These are phyloP conservation scores for Parastagonospora nodorum DNA, from an alignment of 2,329 filamentous ascomycete genomes.

Conservation along the genomic window DNA sequence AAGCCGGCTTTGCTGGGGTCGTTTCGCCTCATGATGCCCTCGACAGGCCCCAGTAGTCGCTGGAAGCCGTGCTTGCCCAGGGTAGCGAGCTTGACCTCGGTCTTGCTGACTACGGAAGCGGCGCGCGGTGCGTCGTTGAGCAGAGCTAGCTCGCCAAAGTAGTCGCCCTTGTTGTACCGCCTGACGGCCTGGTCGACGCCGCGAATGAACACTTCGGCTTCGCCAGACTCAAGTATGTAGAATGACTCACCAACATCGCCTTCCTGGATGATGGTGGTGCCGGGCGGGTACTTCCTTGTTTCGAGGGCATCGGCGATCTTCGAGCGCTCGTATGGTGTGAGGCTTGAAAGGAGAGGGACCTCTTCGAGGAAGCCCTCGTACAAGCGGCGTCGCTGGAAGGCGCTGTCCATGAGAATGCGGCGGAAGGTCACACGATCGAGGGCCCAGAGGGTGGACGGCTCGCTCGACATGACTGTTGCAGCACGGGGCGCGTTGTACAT, in stretches of 20 bases:
- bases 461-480: constrained; percentile 86
- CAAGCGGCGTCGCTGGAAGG: constrained; percentile 93
- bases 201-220: constrained; percentile 85
- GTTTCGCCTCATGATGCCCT: constrained; percentile 89
- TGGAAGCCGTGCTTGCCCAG: constrained; percentile 95
- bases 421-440: constrained; percentile 96
- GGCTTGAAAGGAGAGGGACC: constrained; percentile 79
- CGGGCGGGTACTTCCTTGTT: constrained; percentile 80
- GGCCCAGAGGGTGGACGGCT: constrained; percentile 86
- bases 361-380: constrained; percentile 97
- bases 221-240: constrained; percentile 85
- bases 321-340: constrained; percentile 90
- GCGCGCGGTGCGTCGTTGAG: constrained; percentile 92
- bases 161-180: constrained; percentile 87
- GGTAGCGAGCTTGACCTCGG: constrained; percentile 90
- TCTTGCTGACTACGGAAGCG: constrained; percentile 81
- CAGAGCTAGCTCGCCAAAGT: constrained; percentile 93
- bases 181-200: constrained; percentile 73
- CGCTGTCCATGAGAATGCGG: constrained; percentile 96
- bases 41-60: constrained; percentile 86
- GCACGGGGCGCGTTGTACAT: constrained; percentile 99
- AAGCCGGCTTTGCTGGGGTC: constrained; percentile 55
- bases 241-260: constrained; percentile 92
- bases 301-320: constrained; percentile 98
- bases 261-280: constrained; percentile 84